Conservation (phyloP, 176 grass and related monocot species). For the Saccharum spontaneum region DNA sequence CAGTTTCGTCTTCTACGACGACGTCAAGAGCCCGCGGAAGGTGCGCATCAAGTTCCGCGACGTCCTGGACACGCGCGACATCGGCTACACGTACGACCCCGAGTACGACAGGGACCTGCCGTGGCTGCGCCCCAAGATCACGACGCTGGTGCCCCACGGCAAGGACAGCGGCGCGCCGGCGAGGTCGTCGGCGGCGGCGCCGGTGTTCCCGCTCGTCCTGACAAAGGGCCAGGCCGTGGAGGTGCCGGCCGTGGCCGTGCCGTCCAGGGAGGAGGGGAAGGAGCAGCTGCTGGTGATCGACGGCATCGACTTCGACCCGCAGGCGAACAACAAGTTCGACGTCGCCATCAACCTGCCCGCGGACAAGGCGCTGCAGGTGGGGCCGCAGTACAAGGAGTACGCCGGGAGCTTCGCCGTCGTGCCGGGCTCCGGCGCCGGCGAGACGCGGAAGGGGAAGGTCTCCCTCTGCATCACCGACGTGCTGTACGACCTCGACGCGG, state of each 20-base stretch:
- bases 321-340: neutral
- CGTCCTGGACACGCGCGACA: neutral
- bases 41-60: neutral
- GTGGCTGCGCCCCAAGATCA: neutral
- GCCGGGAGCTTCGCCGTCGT: slow-evolving; percentile 14
- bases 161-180: neutral
- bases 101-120: neutral
- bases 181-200: neutral
- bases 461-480: neutral
- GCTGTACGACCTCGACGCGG: neutral
- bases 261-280: neutral
- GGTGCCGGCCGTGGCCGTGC: neutral
- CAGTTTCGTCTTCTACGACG: neutral
- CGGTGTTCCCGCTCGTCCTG: neutral
- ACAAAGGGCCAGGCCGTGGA: neutral
- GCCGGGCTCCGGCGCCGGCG: neutral
- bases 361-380: neutral
- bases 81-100: neutral
- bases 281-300: neutral
- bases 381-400: neutral
- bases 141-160: neutral
- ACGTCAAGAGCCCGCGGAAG: neutral
- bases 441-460: neutral
- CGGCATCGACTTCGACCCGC: neutral
- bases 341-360: slow-evolving; percentile 3